These are phyloP conservation scores for Iris pallida DNA, from an alignment of 116 monocot genomes.

Conservation along the genomic window DNA sequence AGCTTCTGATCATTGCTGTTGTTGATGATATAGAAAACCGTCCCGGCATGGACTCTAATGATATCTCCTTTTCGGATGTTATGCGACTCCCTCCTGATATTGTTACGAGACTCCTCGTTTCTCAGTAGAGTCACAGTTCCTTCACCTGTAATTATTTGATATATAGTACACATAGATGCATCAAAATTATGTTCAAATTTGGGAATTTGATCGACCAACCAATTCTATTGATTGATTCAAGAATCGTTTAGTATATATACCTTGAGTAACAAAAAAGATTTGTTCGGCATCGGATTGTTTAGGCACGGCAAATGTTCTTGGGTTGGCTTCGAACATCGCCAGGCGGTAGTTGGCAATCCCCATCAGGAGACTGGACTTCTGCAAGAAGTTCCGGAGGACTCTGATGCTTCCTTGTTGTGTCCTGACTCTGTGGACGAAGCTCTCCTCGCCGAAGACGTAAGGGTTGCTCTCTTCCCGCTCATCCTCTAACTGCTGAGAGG, in stretches of 20 bases:
- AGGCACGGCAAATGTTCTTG: slow-evolving; percentile 35
- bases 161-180: not conserved
- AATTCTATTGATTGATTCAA: not conserved
- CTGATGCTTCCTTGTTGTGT: slow-evolving; percentile 29
- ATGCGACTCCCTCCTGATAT: slow-evolving; percentile 8
- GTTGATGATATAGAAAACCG: slow-evolving; percentile 42
- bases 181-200: not conserved
- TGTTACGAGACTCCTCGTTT: too few species aligned
- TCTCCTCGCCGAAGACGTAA: slow-evolving; percentile 25
- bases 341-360: slow-evolving; percentile 45
- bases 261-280: slow-evolving; percentile 33
- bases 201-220: not conserved
- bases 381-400: slow-evolving; percentile 27
- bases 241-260: not conserved
- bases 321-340: slow-evolving; percentile 25
- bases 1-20: slow-evolving; percentile 34
- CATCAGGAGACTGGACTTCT: slow-evolving; percentile 26
- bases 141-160: slow-evolving; percentile 14
- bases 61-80: slow-evolving; percentile 42
- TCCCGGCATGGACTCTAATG: slow-evolving; percentile 36
- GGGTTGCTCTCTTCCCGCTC: slow-evolving; percentile 4
- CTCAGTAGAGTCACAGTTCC: slow-evolving; percentile 29
- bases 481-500: too few species aligned
- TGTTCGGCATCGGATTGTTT: slow-evolving; percentile 41
- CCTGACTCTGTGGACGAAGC: slow-evolving; percentile 21